phyloP scores from a whole-genome alignment of 352 stramenopile genomes.

The Globisporangium barbulae region DNA sequence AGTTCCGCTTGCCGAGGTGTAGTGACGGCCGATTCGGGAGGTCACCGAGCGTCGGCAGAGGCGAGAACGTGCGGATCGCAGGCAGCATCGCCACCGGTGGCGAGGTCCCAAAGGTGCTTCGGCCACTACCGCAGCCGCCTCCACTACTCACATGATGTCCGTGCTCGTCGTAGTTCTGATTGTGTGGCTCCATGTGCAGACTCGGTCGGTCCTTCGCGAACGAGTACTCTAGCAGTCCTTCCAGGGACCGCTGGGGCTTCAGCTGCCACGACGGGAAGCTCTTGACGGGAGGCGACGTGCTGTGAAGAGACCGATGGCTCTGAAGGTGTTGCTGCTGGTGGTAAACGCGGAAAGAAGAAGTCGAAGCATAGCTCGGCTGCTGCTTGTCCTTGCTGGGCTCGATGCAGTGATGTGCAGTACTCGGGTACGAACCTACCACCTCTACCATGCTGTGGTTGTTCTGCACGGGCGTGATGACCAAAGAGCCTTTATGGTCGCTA shows the following conservation, averaged over 20 bases:
- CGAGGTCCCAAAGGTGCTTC: conserved; percentile 7
- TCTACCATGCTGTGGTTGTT: neutral
- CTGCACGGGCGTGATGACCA: conserved; percentile 11
- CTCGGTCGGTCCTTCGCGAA: conserved; percentile 20
- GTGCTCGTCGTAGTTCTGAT: neutral
- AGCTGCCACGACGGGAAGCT: conserved; percentile 5
- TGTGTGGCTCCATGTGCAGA: conserved; percentile 13
- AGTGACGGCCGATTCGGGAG: conserved; percentile 5
- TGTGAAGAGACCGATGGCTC: neutral
- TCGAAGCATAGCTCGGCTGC: conserved; percentile 3
- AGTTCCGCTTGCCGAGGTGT: conserved; percentile 10
- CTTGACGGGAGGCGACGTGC: neutral
- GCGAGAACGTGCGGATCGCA: conserved; percentile 12
- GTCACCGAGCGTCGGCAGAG: conserved; percentile 7
- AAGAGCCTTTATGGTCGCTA: conserved; percentile 20
- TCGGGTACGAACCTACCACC: neutral
- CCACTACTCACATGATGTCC: neutral
- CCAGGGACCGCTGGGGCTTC: neutral
- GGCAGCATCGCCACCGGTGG: conserved; percentile 1
- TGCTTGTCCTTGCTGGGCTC: conserved; percentile 15
- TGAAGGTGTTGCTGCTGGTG: no score
- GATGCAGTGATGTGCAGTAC: conserved; percentile 12
- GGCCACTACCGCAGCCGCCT: neutral
- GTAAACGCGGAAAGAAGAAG: no score
- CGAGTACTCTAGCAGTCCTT: conserved; percentile 7